A percentile compares a stretch with the other conserved stretches of the same genome.
These are phyloP conservation scores for Fusarium dimerum DNA, from an alignment of 2,329 filamentous ascomycete genomes.

Conservation along the genomic window DNA sequence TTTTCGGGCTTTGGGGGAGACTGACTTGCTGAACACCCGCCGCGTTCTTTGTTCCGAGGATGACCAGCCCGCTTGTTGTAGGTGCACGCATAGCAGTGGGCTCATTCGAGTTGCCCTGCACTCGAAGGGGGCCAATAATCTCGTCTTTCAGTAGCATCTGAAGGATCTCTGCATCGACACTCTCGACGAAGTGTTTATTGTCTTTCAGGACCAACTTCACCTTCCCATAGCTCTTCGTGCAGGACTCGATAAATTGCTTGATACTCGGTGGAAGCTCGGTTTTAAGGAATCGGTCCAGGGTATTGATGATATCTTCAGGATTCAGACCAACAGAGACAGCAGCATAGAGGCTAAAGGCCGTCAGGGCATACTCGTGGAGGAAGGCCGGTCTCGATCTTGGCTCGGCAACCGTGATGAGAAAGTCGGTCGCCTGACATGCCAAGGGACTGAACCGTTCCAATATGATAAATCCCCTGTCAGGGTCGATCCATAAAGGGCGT, in stretches of 20 bases:
- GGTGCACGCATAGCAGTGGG: conserved; percentile 74
- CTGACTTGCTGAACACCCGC: conserved; percentile 74
- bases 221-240: conserved; percentile 83
- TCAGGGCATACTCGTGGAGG: conserved; percentile 85
- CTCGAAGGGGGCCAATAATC: conserved; percentile 72
- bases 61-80: conserved; percentile 77
- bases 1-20: not conserved
- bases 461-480: conserved; percentile 77
- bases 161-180: conserved; percentile 74
- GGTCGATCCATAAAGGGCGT: conserved; percentile 86
- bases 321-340: conserved; percentile 84
- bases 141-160: conserved; percentile 76
- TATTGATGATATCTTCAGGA: conserved; percentile 61
- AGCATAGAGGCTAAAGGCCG: conserved; percentile 83
- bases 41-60: conserved; percentile 85
- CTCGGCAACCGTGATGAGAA: conserved; percentile 88
- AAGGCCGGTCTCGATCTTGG: conserved; percentile 80
- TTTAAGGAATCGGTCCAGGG: conserved; percentile 81
- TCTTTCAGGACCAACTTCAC: conserved; percentile 87
- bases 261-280: conserved; percentile 74
- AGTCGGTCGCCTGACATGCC: conserved; percentile 80
- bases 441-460: conserved; percentile 85
- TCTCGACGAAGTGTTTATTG: conserved; percentile 86
- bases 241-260: conserved; percentile 68
- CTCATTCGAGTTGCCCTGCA: conserved; percentile 63